Percentiles rank a stretch among this genome's conserved stretches.
Conservation (phyloP, 495 filamentous ascomycete genomes). For the Baudoinia panamericana region DNA sequence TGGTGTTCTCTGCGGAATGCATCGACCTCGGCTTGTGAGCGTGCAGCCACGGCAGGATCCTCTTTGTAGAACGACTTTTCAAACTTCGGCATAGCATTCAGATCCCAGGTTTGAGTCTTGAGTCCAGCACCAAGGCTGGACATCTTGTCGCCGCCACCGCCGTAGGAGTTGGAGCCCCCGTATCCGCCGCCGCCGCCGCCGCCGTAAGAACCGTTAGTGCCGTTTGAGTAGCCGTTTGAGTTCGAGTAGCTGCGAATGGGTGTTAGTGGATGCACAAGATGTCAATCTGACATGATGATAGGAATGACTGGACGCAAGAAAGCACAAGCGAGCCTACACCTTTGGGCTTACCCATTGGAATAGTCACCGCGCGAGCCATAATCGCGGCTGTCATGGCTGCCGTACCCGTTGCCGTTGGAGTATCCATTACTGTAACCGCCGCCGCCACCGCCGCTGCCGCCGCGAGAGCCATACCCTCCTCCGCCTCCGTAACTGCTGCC, state of each 20-base stretch:
- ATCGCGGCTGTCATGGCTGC: constrained; percentile 9
- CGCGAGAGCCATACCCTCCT: constrained; percentile 42
- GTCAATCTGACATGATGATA: constrained; percentile 1
- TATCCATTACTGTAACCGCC: constrained; percentile 34
- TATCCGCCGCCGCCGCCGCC: constrained; percentile 24
- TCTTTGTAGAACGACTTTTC: constrained; percentile 99
- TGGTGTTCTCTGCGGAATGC: constrained; percentile 70
- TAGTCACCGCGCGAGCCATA: constrained; percentile 20
- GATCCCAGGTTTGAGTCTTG: constrained; percentile 75
- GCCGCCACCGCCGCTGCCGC: constrained; percentile 35
- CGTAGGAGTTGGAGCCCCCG: constrained; percentile 28
- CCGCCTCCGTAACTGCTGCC: constrained; percentile 1
- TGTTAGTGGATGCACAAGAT: constrained; percentile 1
- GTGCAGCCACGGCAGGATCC: constrained; percentile 58
- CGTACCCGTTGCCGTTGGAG: constrained; percentile 37
- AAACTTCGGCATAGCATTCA: constrained; percentile 76
- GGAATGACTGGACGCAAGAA: constrained; percentile 12
- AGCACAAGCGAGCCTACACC: constrained; percentile 15
- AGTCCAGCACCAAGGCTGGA: constrained; percentile 73
- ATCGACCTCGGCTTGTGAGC: constrained; percentile 66
- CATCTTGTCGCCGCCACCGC: constrained; percentile 69
- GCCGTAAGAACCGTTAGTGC: constrained; percentile 36
- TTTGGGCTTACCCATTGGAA: constrained; percentile 32
- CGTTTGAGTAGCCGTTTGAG: constrained; percentile 36
- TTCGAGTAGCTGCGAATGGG: constrained; percentile 32